Percentiles rank a stretch among this genome's conserved stretches.
phyloP scores from a whole-genome alignment of 1,284 basidiomycete species.

The Austroboletus niveus region DNA sequence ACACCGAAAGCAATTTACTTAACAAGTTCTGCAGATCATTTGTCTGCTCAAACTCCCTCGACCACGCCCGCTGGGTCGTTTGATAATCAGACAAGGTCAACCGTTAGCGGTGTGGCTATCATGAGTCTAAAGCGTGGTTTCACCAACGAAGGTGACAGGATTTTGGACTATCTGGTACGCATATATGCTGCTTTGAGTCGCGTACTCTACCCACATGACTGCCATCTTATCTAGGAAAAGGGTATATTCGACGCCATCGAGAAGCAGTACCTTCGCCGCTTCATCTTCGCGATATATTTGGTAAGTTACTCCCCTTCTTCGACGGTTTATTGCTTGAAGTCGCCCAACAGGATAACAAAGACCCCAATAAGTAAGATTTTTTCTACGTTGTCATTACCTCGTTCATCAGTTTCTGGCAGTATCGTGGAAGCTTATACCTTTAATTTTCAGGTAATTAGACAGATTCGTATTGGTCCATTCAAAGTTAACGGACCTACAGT shows the following conservation, averaged over 20 bases:
- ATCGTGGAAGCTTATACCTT: constrained; percentile 82
- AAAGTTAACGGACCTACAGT: constrained; percentile 40
- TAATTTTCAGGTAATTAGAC: constrained; percentile 59
- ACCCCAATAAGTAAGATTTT: constrained; percentile 67
- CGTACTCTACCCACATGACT: constrained; percentile 5
- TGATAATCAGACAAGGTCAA: constrained; percentile 19
- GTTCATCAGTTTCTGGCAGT: constrained; percentile 39
- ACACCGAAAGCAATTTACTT: neutral
- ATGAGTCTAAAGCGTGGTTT: constrained; percentile 73
- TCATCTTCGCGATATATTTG: constrained; percentile 81
- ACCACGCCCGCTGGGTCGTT: constrained; percentile 18
- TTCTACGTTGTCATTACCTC: constrained; percentile 19
- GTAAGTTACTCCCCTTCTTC: constrained; percentile 38
- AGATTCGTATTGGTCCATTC: neutral
- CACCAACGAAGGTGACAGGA: constrained; percentile 74
- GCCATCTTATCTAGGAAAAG: constrained; percentile 51
- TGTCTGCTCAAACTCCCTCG: constrained; percentile 29
- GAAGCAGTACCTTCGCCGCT: constrained; percentile 72
- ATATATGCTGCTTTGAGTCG: constrained; percentile 21
- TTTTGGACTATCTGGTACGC: constrained; percentile 72
- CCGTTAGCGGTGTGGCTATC: constrained; percentile 31
- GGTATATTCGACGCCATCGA: constrained; percentile 80
- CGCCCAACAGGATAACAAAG: constrained; percentile 59
- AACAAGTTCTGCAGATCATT: constrained; percentile 21
- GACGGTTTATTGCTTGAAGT: constrained; percentile 1